Conservation (phyloP, 495 filamentous ascomycete genomes). For the Cetradonia linearis region DNA sequence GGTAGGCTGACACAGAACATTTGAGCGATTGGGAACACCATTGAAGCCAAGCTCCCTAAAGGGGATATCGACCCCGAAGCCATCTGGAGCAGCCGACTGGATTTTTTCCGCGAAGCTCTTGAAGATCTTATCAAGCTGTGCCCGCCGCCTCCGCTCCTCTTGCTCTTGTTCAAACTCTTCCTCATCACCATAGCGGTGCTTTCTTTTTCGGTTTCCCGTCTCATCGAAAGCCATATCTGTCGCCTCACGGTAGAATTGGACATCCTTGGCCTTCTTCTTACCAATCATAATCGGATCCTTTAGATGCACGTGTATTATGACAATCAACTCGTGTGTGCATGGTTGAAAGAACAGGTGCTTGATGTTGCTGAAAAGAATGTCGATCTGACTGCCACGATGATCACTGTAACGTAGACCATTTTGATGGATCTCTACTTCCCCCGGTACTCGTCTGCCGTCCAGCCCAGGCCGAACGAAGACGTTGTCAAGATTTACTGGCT, state of each 20-base stretch:
- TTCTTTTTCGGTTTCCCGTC: conserved; percentile 93
- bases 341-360: conserved; percentile 99
- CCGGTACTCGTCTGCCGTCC: conserved; percentile 91
- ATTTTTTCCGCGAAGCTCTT: conserved; percentile 97
- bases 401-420: conserved; percentile 94
- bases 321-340: conserved; percentile 87
- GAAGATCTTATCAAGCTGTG: conserved; percentile 89
- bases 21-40: conserved; percentile 89
- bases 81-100: conserved; percentile 77
- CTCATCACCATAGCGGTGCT: conserved; percentile 97
- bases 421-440: conserved; percentile 92
- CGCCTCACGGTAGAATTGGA: conserved; percentile 96
- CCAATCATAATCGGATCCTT: conserved; percentile 98
- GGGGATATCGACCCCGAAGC: conserved; percentile 77
- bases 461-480: conserved; percentile 88
- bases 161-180: conserved; percentile 98
- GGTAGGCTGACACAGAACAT: conserved; percentile 88
- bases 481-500: conserved; percentile 75
- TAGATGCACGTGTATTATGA: conserved; percentile 94
- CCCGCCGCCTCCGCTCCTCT: conserved; percentile 82
- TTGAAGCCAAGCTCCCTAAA: conserved; percentile 95
- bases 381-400: conserved; percentile 53
- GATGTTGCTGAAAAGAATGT: conserved; percentile 96
- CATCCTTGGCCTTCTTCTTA: conserved; percentile 96
- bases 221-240: conserved; percentile 99